Conservation (phyloP, 352 stramenopile genomes). For the Phytophthora hibernalis region DNA sequence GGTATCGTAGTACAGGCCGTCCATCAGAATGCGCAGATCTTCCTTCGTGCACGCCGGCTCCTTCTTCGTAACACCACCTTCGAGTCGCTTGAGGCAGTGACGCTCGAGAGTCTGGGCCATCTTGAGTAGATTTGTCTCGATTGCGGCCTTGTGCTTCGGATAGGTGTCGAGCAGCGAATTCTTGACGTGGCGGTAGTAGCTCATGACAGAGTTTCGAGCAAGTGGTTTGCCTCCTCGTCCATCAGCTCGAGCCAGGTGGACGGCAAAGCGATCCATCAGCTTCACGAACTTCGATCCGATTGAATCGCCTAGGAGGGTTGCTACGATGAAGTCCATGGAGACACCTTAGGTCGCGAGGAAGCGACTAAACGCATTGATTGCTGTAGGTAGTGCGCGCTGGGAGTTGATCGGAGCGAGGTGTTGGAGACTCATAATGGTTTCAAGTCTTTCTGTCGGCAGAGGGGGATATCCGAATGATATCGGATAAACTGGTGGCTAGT, state of each 20-base stretch:
- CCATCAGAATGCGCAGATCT: conserved; percentile 20
- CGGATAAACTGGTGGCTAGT: no score
- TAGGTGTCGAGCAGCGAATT: conserved; percentile 26
- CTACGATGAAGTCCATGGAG: no score
- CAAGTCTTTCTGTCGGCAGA: no score
- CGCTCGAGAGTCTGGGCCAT: conserved; percentile 21
- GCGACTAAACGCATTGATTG: no score
- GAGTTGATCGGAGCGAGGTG: no score
- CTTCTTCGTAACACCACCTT: conserved; percentile 14
- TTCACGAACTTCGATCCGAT: no score
- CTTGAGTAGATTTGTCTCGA: conserved; percentile 28
- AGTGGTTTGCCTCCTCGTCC: conserved; percentile 1
- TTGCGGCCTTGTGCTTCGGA: neutral
- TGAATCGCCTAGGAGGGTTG: no score
- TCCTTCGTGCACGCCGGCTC: conserved; percentile 24
- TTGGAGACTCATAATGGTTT: no score
- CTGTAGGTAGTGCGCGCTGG: no score
- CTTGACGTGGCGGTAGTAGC: conserved; percentile 30
- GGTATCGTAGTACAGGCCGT: conserved; percentile 11
- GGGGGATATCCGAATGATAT: no score
- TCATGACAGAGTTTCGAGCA: conserved; percentile 19
- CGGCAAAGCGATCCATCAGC: no score
- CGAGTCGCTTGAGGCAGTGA: conserved; percentile 22
- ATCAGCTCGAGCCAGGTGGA: conserved; percentile 15
- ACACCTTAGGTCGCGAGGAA: no score